Base-by-base conservation (phyloP, 1,284 basidiomycete genomes). In the Grifola frondosa region DNA sequence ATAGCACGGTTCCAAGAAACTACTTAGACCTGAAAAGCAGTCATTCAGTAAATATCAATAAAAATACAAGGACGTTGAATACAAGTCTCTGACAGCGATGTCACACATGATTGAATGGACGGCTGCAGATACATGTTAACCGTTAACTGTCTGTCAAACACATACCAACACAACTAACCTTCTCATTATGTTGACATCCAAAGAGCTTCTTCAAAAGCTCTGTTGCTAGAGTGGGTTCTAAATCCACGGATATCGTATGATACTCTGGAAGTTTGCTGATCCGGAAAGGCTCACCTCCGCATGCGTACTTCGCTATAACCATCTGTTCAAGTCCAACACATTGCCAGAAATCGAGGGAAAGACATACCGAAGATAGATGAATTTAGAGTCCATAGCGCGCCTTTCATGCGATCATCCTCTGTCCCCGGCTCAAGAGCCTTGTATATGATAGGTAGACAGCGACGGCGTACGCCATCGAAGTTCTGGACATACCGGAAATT, bases 391-490 rank as follows among this genome's bases (percentile, higher is more conserved):
- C 91, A 93, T 9, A 97, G 67, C 0, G 93, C 92, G 12, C 91
- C 91, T 69, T 97, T 97, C 81, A 94, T 91, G 31, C 85, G 77
- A 63, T 95, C 91, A 55, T 92, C 90, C 30, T 91, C 88, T 17
- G 75, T 78, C 2, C 85, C 88, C 4, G 84, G 80, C 41, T 81
- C 74, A 33, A 96, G 69, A 0, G 85, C 80, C 25, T 80, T 71
- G 55, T 91, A 84, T 3, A 94, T 67, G 30, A 73, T 66, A 2
- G 88, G 78, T 57, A 86, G 65, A 56, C 81, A 84, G 33, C 73
- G 80, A 38, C 75, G 80, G 56, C 73, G 80, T 56, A 84, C 70
- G 6, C 92, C 92, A 56, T 93, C 88, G 60, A 90, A 96, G 15
- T 78, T 69, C 77, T 86, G 50, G 24, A 25, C 11, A 15, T n/a